These are phyloP conservation scores for Penicillium concentricum DNA, from an alignment of 2,329 filamentous ascomycete genomes.

Conservation along the genomic window DNA sequence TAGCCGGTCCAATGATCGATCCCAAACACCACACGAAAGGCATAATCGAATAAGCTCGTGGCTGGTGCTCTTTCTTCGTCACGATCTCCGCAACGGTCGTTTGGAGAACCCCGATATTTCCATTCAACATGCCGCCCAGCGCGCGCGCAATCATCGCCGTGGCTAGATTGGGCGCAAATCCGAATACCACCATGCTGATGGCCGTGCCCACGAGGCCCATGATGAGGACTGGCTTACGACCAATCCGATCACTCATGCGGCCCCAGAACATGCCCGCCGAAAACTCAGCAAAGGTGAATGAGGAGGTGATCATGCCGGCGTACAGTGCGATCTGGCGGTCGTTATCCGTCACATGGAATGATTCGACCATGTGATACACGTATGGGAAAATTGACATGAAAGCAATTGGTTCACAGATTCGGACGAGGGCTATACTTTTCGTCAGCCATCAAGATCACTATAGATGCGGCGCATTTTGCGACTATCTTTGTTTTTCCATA, in stretches of 20 bases:
- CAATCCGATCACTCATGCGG: slow-evolving; percentile 83
- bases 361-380: slow-evolving; percentile 95
- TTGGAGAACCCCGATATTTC: slow-evolving; percentile 92
- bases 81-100: slow-evolving; percentile 94
- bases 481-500: slow-evolving; percentile 7
- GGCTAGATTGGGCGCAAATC: slow-evolving; percentile 78
- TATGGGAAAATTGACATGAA: slow-evolving; percentile 99
- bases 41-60: slow-evolving; percentile 95
- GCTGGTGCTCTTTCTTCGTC: slow-evolving; percentile 88
- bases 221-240: slow-evolving; percentile 87
- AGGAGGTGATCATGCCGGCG: slow-evolving; percentile 91
- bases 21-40: slow-evolving; percentile 97
- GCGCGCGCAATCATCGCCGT: slow-evolving; percentile 85
- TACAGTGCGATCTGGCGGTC: slow-evolving; percentile 82
- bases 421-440: slow-evolving; percentile 68
- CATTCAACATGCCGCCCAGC: slow-evolving; percentile 86
- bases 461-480: slow-evolving; percentile 2
- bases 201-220: slow-evolving; percentile 89
- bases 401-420: slow-evolving; percentile 96
- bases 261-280: slow-evolving; percentile 92
- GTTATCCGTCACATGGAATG: slow-evolving; percentile 80
- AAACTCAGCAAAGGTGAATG: slow-evolving; percentile 95
- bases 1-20: slow-evolving; percentile 88
- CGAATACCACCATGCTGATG: slow-evolving; percentile 88
- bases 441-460: slow-evolving; percentile 5